Evolutionary conservation across 352 stramenopile species (phyloP).

Genomic region (Phytophthora ohioensis): DNA sequence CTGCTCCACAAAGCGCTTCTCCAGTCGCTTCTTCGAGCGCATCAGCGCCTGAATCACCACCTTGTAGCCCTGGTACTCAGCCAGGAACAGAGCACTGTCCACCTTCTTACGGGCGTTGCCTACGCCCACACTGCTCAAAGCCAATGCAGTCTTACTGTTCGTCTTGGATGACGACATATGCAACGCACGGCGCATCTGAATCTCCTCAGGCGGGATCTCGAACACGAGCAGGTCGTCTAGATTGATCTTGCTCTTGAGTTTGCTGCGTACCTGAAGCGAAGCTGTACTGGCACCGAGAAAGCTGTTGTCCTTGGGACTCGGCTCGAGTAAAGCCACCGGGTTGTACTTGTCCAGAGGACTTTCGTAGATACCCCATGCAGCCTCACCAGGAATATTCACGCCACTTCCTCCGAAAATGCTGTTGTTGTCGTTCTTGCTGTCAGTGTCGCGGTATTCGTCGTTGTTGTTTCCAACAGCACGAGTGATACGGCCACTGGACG

Average conservation of each 20-base stretch:
- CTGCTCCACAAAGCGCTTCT: slow-evolving; percentile 74
- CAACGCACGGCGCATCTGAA: slow-evolving; percentile 56
- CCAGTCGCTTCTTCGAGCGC: slow-evolving; percentile 57
- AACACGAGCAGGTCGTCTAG: slow-evolving; percentile 80
- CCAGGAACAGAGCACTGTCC: slow-evolving; percentile 53
- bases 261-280: slow-evolving; percentile 46
- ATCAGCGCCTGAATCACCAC: slow-evolving; percentile 72
- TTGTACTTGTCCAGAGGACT: slow-evolving; percentile 53
- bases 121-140: slow-evolving; percentile 40
- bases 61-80: slow-evolving; percentile 78
- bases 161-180: slow-evolving; percentile 37
- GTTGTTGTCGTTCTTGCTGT: slow-evolving; percentile 55
- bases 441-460: slow-evolving; percentile 40
- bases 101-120: slow-evolving; percentile 33
- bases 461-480: slow-evolving; percentile 34
- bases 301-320: slow-evolving; percentile 46
- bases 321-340: slow-evolving; percentile 68
- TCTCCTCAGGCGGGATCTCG: slow-evolving; percentile 78
- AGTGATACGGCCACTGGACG: slow-evolving; percentile 36
- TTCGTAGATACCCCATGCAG: slow-evolving; percentile 36
- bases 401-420: slow-evolving; percentile 62
- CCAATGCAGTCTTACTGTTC: slow-evolving; percentile 39
- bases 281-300: slow-evolving; percentile 36
- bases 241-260: slow-evolving; percentile 57
- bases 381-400: slow-evolving; percentile 26